A percentile compares a stretch with the other conserved stretches of the same genome.
Conservation (phyloP, 2,329 filamentous ascomycete genomes). For the Penicillium decumbens region DNA sequence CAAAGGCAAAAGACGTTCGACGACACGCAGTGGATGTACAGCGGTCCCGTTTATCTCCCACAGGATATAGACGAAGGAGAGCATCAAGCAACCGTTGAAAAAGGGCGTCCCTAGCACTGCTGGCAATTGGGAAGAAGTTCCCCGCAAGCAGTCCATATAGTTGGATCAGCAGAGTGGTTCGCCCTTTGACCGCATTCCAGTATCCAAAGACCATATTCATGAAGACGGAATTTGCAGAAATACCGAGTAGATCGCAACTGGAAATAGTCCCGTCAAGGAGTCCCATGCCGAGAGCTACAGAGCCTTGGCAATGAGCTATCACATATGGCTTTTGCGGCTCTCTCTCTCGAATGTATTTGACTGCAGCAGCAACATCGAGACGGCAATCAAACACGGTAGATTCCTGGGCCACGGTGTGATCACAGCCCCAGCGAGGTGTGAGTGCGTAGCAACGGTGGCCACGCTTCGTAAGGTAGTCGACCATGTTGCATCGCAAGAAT, state of each 20-base stretch:
- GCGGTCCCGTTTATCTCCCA: slow-evolving; percentile 23
- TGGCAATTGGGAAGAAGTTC: slow-evolving; percentile 12
- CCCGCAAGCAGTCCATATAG: slow-evolving; percentile 11
- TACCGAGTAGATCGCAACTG: slow-evolving; percentile 11
- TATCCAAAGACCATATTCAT: slow-evolving; percentile 16
- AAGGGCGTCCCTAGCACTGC: neutral
- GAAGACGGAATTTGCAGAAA: slow-evolving; percentile 23
- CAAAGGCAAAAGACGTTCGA: slow-evolving; percentile 32
- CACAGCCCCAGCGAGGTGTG: slow-evolving; percentile 7
- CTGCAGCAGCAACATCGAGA: slow-evolving; percentile 13
- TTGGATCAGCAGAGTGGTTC: neutral
- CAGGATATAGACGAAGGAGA: slow-evolving; percentile 34
- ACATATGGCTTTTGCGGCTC: slow-evolving; percentile 15
- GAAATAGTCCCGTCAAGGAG: slow-evolving; percentile 20
- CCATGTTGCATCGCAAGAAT: neutral
- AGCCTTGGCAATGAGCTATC: slow-evolving; percentile 19
- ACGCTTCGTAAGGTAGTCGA: slow-evolving; percentile 5
- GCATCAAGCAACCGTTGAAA: slow-evolving; percentile 19
- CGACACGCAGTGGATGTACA: slow-evolving; percentile 34
- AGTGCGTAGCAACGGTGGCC: slow-evolving; percentile 7
- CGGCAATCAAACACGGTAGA: slow-evolving; percentile 7
- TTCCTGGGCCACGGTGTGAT: neutral
- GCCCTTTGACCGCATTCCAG: slow-evolving; percentile 14
- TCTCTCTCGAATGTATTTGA: slow-evolving; percentile 8
- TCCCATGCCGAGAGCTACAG: slow-evolving; percentile 16